Evolutionary conservation across 495 filamentous ascomycete species (phyloP).

Genomic region (Staphylotrichum longicolle): DNA sequence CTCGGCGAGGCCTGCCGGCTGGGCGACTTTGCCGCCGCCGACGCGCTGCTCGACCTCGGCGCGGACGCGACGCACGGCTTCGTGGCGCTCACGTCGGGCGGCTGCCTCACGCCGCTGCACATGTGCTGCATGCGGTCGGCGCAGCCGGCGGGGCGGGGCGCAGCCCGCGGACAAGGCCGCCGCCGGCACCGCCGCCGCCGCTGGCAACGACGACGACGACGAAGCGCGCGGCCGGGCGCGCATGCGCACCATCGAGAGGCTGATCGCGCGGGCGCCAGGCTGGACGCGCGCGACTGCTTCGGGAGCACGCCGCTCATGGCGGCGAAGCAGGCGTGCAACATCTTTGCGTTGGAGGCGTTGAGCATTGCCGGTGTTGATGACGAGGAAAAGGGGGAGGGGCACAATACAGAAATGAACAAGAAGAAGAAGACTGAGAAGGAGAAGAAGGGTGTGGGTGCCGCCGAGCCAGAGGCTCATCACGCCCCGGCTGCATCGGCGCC

Average conservation of each 20-base stretch:
- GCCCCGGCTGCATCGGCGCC: too few species aligned
- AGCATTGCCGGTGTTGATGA: slow-evolving; percentile 21
- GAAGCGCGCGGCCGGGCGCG: slow-evolving; percentile 5
- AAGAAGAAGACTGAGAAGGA: neutral
- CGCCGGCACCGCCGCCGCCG: too few species aligned
- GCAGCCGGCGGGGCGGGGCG: slow-evolving; percentile 2
- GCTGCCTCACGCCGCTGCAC: slow-evolving; percentile 32
- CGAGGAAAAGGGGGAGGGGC: neutral
- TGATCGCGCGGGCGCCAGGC: slow-evolving; percentile 33
- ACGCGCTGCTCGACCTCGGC: slow-evolving; percentile 36
- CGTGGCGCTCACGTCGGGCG: slow-evolving; percentile 18
- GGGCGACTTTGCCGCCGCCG: slow-evolving; percentile 33
- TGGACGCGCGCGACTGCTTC: slow-evolving; percentile 29
- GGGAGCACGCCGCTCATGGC: slow-evolving; percentile 36
- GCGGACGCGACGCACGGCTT: slow-evolving; percentile 32
- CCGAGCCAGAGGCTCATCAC: too few species aligned
- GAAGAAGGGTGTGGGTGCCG: too few species aligned
- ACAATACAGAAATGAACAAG: neutral
- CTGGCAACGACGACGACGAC: slow-evolving; percentile 21
- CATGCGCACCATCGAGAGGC: slow-evolving; percentile 32
- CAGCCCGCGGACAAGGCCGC: neutral
- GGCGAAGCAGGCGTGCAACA: slow-evolving; percentile 28
- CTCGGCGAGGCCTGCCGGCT: slow-evolving; percentile 40
- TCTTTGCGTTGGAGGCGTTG: slow-evolving; percentile 25
- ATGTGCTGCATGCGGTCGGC: slow-evolving; percentile 37